Base-by-base conservation (phyloP, 768 basidiomycete species). In the Russula emetica region DNA sequence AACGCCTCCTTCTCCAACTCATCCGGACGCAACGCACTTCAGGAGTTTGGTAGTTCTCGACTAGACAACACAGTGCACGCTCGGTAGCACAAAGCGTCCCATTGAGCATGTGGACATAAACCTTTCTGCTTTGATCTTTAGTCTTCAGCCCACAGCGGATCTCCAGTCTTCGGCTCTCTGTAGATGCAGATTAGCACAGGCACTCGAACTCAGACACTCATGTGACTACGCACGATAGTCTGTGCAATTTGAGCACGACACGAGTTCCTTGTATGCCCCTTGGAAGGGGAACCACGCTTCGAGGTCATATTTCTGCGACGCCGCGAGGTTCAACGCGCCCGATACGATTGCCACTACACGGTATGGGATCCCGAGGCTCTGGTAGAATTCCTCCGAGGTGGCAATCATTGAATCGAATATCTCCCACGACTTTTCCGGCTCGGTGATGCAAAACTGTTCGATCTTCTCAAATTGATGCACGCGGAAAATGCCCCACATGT, bases 241-340 rank as follows among this genome's bases (percentile, higher is more conserved):
- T 24, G 96, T 98, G 78, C 97, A 99, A 74, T 99, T 99, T 73
- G 92, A 94, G 74, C 94, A 95, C 69, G 92, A 94, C 42, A 98
- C 97, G 47, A 99, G 79, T 79, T 99, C 97, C 80, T 98, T 99
- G 80, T 95, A 94, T 57, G 81, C 87, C 55, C 86, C 86, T 76
- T 98, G 97, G 84, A 92, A 98, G 2, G 97, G 97, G 83, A 99
- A 99, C 92, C 94, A 99, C 62, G 97, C 97, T 76, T 99, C 97
- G 64, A 99, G 75, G 76, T 99, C 97, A 74, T 88, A 93, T 79
- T 99, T 99, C 79, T 97, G 94, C 56, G 95, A 84, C 26, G 97
- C 97, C 0, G 97, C 97, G 69, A 98, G 82, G 77, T 99, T 99
- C 69, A 99, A 78, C 34, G 95, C 97, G 18, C 97, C 94, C 51